Conservation (phyloP, 2,329 filamentous ascomycete species). For the Colletotrichum magnum region DNA sequence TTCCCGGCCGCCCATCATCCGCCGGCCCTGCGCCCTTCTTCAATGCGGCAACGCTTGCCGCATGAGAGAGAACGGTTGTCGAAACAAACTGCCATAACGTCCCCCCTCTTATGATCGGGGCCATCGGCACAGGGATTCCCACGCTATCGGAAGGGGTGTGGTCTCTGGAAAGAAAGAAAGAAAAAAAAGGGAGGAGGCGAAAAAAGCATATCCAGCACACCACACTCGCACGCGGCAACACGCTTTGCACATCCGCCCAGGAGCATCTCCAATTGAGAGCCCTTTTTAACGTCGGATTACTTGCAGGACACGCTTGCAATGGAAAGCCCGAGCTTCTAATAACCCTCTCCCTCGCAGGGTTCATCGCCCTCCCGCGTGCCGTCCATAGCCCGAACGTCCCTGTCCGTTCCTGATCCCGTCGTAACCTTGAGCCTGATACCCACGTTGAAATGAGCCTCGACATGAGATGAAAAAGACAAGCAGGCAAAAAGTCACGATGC, state of each 20-base stretch:
- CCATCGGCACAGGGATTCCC: conserved; percentile 25
- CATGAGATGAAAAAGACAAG: conserved; percentile 18
- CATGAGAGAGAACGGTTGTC: conserved; percentile 33
- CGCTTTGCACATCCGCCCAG: too few species aligned
- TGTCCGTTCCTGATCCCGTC: conserved; percentile 14
- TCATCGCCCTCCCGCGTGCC: background rate
- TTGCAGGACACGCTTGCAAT: background rate
- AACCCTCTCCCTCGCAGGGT: conserved; percentile 29
- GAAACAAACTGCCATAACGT: conserved; percentile 35
- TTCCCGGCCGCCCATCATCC: conserved; percentile 3
- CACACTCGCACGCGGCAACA: background rate
- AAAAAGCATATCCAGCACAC: conserved; percentile 21
- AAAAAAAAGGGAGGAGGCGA: background rate
- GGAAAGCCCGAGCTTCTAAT: conserved; percentile 22
- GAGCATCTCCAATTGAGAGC: too few species aligned
- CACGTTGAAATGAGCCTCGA: background rate
- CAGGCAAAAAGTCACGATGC: background rate
- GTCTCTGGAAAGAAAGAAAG: background rate
- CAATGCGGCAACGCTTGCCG: conserved; percentile 15
- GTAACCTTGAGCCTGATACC: conserved; percentile 3
- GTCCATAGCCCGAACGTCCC: background rate
- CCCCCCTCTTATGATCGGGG: background rate
- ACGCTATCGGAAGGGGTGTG: background rate
- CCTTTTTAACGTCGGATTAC: background rate
- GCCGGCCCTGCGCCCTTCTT: background rate